Evolutionary conservation across 306 rosid species (phyloP).

Genomic region (Comarum palustre): DNA sequence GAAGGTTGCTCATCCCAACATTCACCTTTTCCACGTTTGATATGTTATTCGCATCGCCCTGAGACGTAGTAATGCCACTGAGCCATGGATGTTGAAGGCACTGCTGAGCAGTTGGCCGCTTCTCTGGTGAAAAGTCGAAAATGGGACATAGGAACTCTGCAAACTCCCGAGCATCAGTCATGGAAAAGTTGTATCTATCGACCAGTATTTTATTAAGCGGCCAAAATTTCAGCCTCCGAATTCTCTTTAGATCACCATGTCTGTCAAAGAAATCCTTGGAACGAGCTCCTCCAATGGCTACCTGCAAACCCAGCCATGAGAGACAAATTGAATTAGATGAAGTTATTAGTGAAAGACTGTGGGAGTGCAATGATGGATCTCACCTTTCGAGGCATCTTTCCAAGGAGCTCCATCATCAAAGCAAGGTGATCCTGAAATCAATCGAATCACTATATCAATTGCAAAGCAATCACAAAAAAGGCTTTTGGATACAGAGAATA

Average conservation of each 20-base stretch:
- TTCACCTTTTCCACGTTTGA: slow-evolving; percentile 45
- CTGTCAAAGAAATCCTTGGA: slow-evolving; percentile 89
- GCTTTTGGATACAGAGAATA: background rate
- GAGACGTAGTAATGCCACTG: slow-evolving; percentile 31
- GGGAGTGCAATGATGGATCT: slow-evolving; percentile 9
- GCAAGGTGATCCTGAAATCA: slow-evolving; percentile 95
- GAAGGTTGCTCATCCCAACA: slow-evolving; percentile 74
- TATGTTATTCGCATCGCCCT: slow-evolving; percentile 41
- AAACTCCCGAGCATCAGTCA: slow-evolving; percentile 61
- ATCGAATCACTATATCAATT: slow-evolving; percentile 20
- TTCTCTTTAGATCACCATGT: slow-evolving; percentile 90
- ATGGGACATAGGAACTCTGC: slow-evolving; percentile 68
- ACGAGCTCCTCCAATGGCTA: slow-evolving; percentile 66
- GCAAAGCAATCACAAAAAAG: background rate
- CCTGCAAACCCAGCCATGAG: slow-evolving; percentile 46
- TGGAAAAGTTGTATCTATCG: slow-evolving; percentile 68
- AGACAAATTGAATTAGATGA: slow-evolving; percentile 11
- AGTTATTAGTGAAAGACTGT: slow-evolving; percentile 21
- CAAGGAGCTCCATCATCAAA: slow-evolving; percentile 95
- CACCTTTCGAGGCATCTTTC: slow-evolving; percentile 91
- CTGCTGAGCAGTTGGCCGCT: slow-evolving; percentile 86
- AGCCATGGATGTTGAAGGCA: slow-evolving; percentile 89
- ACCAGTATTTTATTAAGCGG: slow-evolving; percentile 65
- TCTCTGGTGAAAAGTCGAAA: slow-evolving; percentile 77
- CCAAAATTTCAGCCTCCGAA: slow-evolving; percentile 81